Conservation (phyloP, 345 rosid genomes). For the Eucalyptus paniculata region DNA sequence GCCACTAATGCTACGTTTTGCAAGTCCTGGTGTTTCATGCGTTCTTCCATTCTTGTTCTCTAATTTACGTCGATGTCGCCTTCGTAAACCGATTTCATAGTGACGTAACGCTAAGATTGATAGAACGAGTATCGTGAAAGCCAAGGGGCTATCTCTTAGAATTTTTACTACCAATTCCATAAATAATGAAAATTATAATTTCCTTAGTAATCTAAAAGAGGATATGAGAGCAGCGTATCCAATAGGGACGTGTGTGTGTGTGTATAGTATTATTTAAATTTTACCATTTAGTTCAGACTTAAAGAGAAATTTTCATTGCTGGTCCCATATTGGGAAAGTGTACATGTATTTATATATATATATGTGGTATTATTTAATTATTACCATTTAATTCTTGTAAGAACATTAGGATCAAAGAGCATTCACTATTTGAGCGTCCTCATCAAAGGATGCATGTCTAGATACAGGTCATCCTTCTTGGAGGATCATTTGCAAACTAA, state of each 20-base stretch:
- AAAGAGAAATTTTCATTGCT: background rate
- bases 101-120: background rate
- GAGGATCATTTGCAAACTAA: background rate
- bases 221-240: background rate
- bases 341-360: background rate
- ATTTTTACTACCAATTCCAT: background rate
- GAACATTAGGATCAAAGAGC: background rate
- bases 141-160: background rate
- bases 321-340: background rate
- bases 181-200: background rate
- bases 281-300: background rate
- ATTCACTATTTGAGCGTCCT: background rate
- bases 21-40: too few species aligned
- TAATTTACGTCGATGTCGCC: background rate
- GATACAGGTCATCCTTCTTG: background rate
- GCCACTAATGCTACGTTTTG: too few species aligned
- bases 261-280: background rate
- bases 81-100: background rate
- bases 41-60: background rate
- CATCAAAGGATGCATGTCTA: background rate
- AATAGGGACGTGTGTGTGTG: too few species aligned
- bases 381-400: background rate
- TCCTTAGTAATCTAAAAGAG: background rate
- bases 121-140: background rate
- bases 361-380: background rate